These are phyloP conservation scores for Elaeagnus macrophylla DNA, from an alignment of 306 rosid species.

Conservation along the genomic window DNA sequence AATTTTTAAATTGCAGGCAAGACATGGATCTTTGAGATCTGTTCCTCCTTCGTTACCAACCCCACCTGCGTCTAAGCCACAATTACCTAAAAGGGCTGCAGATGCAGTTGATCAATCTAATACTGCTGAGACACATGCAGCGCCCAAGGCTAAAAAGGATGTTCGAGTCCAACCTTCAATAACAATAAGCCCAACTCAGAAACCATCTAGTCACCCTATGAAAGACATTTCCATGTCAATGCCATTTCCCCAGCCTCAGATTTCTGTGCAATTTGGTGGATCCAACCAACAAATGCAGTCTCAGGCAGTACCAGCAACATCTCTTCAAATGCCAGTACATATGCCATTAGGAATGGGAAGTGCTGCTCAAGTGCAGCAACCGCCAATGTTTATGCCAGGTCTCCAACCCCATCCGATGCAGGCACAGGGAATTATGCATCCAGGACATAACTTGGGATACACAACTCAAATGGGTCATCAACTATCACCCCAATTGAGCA, in stretches of 20 bases:
- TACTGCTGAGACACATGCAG: conserved; percentile 35
- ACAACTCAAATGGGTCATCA: conserved; percentile 62
- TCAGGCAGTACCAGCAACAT: conserved; percentile 53
- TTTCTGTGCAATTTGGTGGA: conserved; percentile 64
- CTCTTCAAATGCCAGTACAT: conserved; percentile 66
- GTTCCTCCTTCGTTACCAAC: conserved; percentile 43
- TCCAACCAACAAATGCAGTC: conserved; percentile 73
- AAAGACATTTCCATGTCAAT: conserved; percentile 56
- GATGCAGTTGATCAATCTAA: conserved; percentile 38
- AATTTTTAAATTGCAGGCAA: conserved; percentile 47
- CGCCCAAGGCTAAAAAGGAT: conserved; percentile 47
- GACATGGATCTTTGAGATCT: conserved; percentile 42
- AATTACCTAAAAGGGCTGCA: conserved; percentile 51
- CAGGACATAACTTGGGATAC: conserved; percentile 54
- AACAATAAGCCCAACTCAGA: conserved; percentile 52
- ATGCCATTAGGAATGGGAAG: conserved; percentile 55
- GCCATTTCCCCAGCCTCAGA: conserved; percentile 61
- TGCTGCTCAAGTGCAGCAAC: conserved; percentile 65
- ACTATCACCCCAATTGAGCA: conserved; percentile 57
- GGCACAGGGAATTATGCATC: conserved; percentile 64
- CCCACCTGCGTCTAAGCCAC: conserved; percentile 71
- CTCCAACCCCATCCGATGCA: conserved; percentile 76
- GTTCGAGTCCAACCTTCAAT: conserved; percentile 33
- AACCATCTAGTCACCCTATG: conserved; percentile 47
- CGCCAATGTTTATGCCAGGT: conserved; percentile 53